Evolutionary conservation across 2,329 filamentous ascomycete species (phyloP).

Genomic region (Parastagonospora nodorum): DNA sequence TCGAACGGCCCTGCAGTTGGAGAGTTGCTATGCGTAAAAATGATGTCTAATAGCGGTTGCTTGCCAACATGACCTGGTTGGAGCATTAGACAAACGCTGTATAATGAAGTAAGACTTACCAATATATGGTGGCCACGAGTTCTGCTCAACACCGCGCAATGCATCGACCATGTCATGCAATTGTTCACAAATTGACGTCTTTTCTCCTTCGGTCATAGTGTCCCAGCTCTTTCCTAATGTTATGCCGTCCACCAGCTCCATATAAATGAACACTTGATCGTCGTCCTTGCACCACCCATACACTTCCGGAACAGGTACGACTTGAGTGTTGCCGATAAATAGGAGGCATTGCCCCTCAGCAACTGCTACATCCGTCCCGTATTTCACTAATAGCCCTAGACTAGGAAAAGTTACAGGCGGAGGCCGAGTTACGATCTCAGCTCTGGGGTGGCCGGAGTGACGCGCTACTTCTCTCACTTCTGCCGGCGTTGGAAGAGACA

Average conservation of each 20-base stretch:
- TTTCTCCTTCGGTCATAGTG: slow-evolving; percentile 10
- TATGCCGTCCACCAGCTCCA: slow-evolving; percentile 20
- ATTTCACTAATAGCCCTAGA: slow-evolving; percentile 20
- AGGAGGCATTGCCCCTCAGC: slow-evolving; percentile 16
- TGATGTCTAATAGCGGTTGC: slow-evolving; percentile 18
- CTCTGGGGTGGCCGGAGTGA: slow-evolving; percentile 10
- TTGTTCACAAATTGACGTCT: slow-evolving; percentile 7
- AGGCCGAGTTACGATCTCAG: slow-evolving; percentile 6
- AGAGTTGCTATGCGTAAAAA: slow-evolving; percentile 13
- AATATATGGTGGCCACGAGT: slow-evolving; percentile 3
- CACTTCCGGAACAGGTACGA: slow-evolving; percentile 21
- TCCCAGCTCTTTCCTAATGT: slow-evolving; percentile 21
- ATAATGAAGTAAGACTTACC: slow-evolving; percentile 7
- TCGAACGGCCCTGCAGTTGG: slow-evolving; percentile 20
- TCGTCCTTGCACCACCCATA: slow-evolving; percentile 21
- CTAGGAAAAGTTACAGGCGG: slow-evolving; percentile 11
- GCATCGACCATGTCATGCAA: slow-evolving; percentile 8
- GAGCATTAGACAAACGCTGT: slow-evolving; percentile 2
- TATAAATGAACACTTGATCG: slow-evolving; percentile 23
- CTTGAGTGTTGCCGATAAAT: slow-evolving; percentile 6
- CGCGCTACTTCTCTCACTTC: slow-evolving; percentile 17
- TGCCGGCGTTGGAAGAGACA: slow-evolving; percentile 12
- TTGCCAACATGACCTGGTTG: slow-evolving; percentile 14
- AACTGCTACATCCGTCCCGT: slow-evolving; percentile 13
- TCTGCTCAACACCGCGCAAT: slow-evolving; percentile 5